Evolutionary conservation across 345 rosid species (phyloP), one percentile per base, ranked within the genome.

Genomic region (Bruguiera gymnorhiza): DNA sequence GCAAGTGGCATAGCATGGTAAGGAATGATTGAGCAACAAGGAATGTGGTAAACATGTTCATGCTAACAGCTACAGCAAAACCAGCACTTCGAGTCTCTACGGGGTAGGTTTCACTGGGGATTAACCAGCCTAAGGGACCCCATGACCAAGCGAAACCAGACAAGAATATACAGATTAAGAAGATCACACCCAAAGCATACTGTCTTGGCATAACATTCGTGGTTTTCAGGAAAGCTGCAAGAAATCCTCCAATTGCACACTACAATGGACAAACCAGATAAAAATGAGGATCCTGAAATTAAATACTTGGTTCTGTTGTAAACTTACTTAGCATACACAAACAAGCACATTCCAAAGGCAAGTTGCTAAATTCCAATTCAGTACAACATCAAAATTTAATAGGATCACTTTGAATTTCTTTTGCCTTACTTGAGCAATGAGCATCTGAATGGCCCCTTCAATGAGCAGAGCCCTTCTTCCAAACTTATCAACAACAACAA

Each of bases 61-160:
- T 70, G 59, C 86, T 82, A 0, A 89, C 95, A 0, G 86, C 85
- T 3, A 82, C 70, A 72, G 82, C 81, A 67, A 73, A 85, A 8
- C 89, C 95, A 8, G 86, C 74, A 5, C 76, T 83, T 15, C 95
- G 79, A 19, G 83, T 80, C 72, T 89, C 88, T 4, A 89, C 31
- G 0, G 89, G 88, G 73, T 82, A 89, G 48, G 76, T 85, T 67
- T 87, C 95, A 32, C 91, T 89, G 0, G 95, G 82, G 63, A 89
- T 84, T 19, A 89, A 58, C 95, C 95, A 89, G 51, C 86, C 83
- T 2, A 89, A 50, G 15, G 95, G 95, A 2, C 91, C 95, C 91
- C 95, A 89, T 20, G 95, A 89, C 95, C 95, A 89, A 1, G 91
- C 95, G 68, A 85, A 89, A 26, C 83, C 89, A 57, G 81, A 69